Percentiles rank a stretch among this genome's conserved stretches.
phyloP scores from a whole-genome alignment of 768 basidiomycete genomes.

The Termitomyces sp. region DNA sequence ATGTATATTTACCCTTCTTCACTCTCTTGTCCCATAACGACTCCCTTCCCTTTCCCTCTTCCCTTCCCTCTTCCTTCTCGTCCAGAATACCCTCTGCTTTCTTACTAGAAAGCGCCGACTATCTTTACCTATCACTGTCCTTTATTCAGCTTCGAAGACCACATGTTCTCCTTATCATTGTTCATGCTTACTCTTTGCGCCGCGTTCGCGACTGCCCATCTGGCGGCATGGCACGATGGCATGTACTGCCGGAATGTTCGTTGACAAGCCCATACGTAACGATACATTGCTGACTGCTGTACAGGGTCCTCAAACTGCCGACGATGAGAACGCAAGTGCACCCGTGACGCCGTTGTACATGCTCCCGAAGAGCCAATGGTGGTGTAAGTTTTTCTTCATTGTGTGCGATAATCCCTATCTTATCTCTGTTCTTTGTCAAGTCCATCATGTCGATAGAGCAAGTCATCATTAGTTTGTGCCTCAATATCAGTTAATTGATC shows the following conservation, averaged over 20 bases:
- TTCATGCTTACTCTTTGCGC: conserved; percentile 5
- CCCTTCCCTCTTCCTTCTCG: background rate
- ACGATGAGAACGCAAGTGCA: conserved; percentile 34
- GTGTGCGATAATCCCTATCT: background rate
- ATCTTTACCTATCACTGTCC: conserved; percentile 14
- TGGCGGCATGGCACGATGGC: conserved; percentile 37
- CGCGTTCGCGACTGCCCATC: conserved; percentile 31
- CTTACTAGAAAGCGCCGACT: conserved; percentile 5
- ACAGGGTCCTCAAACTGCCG: conserved; percentile 26
- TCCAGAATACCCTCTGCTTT: background rate
- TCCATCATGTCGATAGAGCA: conserved; percentile 34
- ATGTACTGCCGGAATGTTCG: conserved; percentile 47
- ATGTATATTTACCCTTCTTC: conserved; percentile 4
- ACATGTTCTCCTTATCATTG: conserved; percentile 7
- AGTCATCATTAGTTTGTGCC: conserved; percentile 3
- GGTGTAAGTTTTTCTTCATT: conserved; percentile 30
- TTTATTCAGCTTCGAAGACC: conserved; percentile 1
- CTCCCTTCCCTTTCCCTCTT: background rate
- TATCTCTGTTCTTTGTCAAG: conserved; percentile 15
- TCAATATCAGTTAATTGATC: no score
- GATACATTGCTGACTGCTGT: background rate
- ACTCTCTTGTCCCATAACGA: conserved; percentile 6
- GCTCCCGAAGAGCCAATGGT: conserved; percentile 37
- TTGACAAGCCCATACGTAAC: background rate
- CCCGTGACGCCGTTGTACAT: conserved; percentile 42